These are phyloP conservation scores for Yamadazyma philogaea DNA, from an alignment of 805 yeast genomes.

Conservation along the genomic window DNA sequence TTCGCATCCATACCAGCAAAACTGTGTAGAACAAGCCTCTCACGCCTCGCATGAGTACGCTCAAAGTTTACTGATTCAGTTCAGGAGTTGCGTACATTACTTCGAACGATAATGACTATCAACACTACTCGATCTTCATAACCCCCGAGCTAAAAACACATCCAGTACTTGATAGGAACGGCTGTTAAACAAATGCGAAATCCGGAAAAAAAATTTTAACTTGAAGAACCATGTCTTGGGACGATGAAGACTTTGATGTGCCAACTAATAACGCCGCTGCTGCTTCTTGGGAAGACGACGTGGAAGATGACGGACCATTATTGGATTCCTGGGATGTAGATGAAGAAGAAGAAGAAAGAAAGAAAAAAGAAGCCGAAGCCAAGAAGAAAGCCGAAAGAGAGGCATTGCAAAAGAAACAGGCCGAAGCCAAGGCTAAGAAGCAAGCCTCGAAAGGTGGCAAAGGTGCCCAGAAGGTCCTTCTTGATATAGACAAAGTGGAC, in stretches of 20 bases:
- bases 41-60: too few species aligned
- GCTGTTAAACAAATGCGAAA: conserved; percentile 5
- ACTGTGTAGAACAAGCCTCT: too few species aligned
- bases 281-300: conserved; percentile 82
- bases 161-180: too few species aligned
- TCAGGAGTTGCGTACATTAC: too few species aligned
- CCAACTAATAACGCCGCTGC: conserved; percentile 50
- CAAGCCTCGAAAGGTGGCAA: conserved; percentile 31
- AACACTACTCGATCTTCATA: too few species aligned
- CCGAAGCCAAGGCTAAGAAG: conserved; percentile 46
- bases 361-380: conserved; percentile 42
- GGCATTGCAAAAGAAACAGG: conserved; percentile 42
- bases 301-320: conserved; percentile 71
- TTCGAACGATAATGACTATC: too few species aligned
- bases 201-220: conserved; percentile 1
- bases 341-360: conserved; percentile 62
- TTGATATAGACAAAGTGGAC: conserved; percentile 68
- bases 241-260: conserved; percentile 88
- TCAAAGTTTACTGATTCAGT: too few species aligned
- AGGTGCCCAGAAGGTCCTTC: conserved; percentile 29
- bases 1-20: too few species aligned
- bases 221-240: conserved; percentile 49
- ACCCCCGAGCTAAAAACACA: too few species aligned
- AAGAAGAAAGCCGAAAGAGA: conserved; percentile 42
- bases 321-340: conserved; percentile 86